phyloP scores from a whole-genome alignment of 805 yeast species.

The Yamadazyma olivae region DNA sequence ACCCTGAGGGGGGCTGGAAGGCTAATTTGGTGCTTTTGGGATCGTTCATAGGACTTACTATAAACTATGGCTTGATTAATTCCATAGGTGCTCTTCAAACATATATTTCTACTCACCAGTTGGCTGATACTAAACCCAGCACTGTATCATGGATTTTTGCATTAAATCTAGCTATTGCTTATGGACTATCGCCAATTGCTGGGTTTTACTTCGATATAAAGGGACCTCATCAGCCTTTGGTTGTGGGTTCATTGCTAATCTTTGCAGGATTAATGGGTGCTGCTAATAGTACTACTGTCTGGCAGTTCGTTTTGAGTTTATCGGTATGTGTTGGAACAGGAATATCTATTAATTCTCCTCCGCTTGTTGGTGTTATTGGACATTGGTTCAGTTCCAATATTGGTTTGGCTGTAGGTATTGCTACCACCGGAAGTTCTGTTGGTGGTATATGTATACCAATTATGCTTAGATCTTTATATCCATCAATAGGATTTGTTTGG shows the following conservation, averaged over 20 bases:
- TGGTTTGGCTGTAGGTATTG: constrained; percentile 47
- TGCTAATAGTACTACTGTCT: constrained; percentile 49
- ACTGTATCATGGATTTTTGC: constrained; percentile 65
- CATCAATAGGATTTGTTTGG: constrained; percentile 56
- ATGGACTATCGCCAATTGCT: constrained; percentile 32
- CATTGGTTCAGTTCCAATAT: constrained; percentile 65
- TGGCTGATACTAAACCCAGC: constrained; percentile 41
- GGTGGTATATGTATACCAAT: constrained; percentile 65
- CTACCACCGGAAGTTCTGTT: constrained; percentile 62
- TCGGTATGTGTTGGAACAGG: constrained; percentile 50
- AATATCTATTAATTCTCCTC: constrained; percentile 56
- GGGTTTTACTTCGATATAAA: constrained; percentile 62
- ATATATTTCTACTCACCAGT: constrained; percentile 53
- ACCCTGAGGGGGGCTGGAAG: constrained; percentile 50
- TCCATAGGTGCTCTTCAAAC: constrained; percentile 61
- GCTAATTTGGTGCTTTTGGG: constrained; percentile 61
- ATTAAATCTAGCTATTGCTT: constrained; percentile 43
- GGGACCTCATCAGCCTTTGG: constrained; percentile 49
- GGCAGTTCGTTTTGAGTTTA: constrained; percentile 56
- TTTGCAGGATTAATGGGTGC: constrained; percentile 50
- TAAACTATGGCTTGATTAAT: constrained; percentile 55
- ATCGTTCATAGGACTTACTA: constrained; percentile 51
- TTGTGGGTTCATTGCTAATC: constrained; percentile 40
- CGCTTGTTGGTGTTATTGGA: constrained; percentile 56
- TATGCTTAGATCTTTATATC: constrained; percentile 42